Evolutionary conservation across 768 basidiomycete species (phyloP).

Genomic region (Russula earlei): DNA sequence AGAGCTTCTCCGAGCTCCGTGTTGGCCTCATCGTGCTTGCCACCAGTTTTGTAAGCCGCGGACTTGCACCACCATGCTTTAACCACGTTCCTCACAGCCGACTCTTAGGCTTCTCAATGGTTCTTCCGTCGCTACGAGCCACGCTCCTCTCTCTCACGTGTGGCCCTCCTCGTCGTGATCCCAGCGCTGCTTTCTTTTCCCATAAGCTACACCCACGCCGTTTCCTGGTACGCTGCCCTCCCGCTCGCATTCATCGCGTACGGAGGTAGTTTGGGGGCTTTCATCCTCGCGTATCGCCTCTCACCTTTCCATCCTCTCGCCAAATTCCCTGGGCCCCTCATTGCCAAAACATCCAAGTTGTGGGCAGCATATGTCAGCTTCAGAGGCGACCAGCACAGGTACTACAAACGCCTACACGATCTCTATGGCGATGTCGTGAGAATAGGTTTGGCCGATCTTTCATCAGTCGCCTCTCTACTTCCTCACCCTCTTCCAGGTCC

Average conservation of each 20-base stretch:
- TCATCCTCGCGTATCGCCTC: conserved; percentile 33
- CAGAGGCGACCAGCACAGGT: conserved; percentile 29
- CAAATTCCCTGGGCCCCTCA: conserved; percentile 39
- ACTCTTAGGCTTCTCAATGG: not conserved
- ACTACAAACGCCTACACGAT: conserved; percentile 26
- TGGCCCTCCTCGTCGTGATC: not conserved
- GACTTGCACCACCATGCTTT: too few relatives aligned
- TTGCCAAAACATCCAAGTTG: conserved; percentile 35
- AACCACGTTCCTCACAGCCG: not conserved
- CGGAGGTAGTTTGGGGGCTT: not conserved
- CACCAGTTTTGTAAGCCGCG: not conserved
- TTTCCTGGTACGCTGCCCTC: not conserved
- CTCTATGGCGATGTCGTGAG: conserved; percentile 31
- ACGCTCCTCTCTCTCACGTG: not conserved
- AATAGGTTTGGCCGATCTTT: conserved; percentile 25
- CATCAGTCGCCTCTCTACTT: not conserved
- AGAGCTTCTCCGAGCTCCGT: not conserved
- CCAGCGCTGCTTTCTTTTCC: conserved; percentile 4
- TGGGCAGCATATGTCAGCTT: conserved; percentile 29
- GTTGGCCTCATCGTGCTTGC: not conserved
- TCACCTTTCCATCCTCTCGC: conserved; percentile 47
- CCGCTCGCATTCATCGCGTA: conserved; percentile 4
- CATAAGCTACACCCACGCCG: not conserved
- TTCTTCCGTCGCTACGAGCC: conserved; percentile 8
- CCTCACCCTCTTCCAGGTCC: not conserved